Evolutionary conservation across 2,329 filamentous ascomycete genomes (phyloP).

Genomic region (Clonostachys solani): DNA sequence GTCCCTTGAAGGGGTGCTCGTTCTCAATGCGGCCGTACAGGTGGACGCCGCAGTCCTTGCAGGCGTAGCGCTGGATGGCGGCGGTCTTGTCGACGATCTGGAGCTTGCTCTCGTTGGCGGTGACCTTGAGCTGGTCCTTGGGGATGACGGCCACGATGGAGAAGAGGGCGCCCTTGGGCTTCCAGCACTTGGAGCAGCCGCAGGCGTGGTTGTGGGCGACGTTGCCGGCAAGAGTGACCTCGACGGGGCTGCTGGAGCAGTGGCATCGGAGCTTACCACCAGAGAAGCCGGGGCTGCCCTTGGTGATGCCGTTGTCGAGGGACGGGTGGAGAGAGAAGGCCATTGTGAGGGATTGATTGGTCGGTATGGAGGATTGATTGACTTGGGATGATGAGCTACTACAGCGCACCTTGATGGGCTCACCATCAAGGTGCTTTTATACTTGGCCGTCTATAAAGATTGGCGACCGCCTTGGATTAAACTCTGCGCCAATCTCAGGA

Average conservation of each 20-base stretch:
- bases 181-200: slow-evolving; percentile 71
- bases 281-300: slow-evolving; percentile 46
- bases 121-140: slow-evolving; percentile 46
- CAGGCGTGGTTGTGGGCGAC: slow-evolving; percentile 68
- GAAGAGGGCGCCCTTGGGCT: slow-evolving; percentile 60
- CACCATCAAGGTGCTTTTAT: too few species aligned
- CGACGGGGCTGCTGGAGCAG: slow-evolving; percentile 50
- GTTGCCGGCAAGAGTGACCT: slow-evolving; percentile 52
- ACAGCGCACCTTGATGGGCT: too few species aligned
- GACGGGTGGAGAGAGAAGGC: slow-evolving; percentile 47
- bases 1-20: slow-evolving; percentile 62
- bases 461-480: too few species aligned
- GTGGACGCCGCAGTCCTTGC: slow-evolving; percentile 56
- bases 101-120: slow-evolving; percentile 55
- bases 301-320: slow-evolving; percentile 57
- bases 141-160: slow-evolving; percentile 60
- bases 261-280: slow-evolving; percentile 61
- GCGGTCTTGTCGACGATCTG: slow-evolving; percentile 49
- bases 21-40: slow-evolving; percentile 61
- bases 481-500: too few species aligned
- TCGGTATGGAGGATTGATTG: too few species aligned
- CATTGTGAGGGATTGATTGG: not conserved
- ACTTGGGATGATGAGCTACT: too few species aligned
- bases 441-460: too few species aligned
- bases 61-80: slow-evolving; percentile 57